phyloP scores from a whole-genome alignment of 2,329 filamentous ascomycete species.

The Leptodontidium sp. region DNA sequence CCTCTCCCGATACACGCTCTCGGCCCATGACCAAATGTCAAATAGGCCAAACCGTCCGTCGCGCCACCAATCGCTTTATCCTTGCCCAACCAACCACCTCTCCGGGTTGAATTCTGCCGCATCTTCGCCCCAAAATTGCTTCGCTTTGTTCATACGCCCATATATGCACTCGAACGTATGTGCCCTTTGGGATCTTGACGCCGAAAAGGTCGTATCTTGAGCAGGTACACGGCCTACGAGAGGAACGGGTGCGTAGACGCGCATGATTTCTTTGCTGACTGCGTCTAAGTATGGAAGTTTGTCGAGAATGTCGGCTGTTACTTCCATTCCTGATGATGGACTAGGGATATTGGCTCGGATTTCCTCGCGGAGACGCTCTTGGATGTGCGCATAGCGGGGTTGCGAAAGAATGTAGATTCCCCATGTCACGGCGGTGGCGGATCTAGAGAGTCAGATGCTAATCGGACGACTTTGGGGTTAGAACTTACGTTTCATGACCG shows the following conservation, averaged over 20 bases:
- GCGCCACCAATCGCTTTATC: conserved; percentile 69
- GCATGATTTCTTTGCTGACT: conserved; percentile 77
- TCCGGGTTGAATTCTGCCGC: conserved; percentile 79
- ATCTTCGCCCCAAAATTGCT: conserved; percentile 76
- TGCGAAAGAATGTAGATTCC: conserved; percentile 70
- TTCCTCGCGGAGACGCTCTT: conserved; percentile 71
- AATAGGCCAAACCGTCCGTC: conserved; percentile 74
- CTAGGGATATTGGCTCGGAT: conserved; percentile 67
- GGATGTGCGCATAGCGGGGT: conserved; percentile 62
- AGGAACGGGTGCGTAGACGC: conserved; percentile 74
- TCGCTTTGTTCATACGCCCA: conserved; percentile 50
- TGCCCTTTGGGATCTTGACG: conserved; percentile 71
- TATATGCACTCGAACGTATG: conserved; percentile 68
- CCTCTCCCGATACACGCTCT: conserved; percentile 81
- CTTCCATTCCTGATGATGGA: conserved; percentile 50
- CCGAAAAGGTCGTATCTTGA: conserved; percentile 70
- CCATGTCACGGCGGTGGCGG: conserved; percentile 76
- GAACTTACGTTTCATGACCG: conserved; percentile 73
- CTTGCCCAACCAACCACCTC: conserved; percentile 66
- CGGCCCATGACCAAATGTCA: conserved; percentile 86
- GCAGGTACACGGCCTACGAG: conserved; percentile 72
- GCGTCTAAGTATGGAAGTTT: conserved; percentile 79
- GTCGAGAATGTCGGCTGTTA: conserved; percentile 68
- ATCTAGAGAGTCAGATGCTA: conserved; percentile 5
- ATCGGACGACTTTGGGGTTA: too few species aligned